A percentile compares a stretch with the other conserved stretches of the same genome.
Conservation (phyloP, 306 rosid genomes). For the Erythrophleum fordii region DNA sequence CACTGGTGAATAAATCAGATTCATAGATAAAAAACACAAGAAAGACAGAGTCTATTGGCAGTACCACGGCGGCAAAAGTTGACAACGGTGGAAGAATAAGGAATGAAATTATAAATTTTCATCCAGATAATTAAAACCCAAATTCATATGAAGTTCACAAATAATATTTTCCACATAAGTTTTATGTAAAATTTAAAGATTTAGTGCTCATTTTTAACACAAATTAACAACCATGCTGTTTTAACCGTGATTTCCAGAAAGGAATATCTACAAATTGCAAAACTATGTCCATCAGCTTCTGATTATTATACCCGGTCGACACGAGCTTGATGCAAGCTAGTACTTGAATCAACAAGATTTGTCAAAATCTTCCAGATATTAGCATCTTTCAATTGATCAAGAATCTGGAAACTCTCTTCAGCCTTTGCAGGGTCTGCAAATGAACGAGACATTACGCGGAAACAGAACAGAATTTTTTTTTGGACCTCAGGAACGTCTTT, state of each 20-base stretch:
- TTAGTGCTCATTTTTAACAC: not conserved
- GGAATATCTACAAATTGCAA: not conserved
- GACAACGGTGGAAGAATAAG: conserved; percentile 24
- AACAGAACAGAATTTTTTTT: conserved; percentile 74
- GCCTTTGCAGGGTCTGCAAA: conserved; percentile 87
- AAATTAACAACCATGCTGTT: conserved; percentile 16
- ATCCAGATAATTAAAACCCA: not conserved
- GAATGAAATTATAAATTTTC: not conserved
- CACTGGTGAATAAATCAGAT: conserved; percentile 15
- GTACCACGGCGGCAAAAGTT: conserved; percentile 14
- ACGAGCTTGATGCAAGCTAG: conserved; percentile 73
- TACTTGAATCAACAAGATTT: conserved; percentile 83
- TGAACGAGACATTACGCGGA: conserved; percentile 91
- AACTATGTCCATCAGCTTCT: conserved; percentile 34
- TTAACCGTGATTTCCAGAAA: conserved; percentile 14
- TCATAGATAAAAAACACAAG: conserved; percentile 1
- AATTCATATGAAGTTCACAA: conserved; percentile 25
- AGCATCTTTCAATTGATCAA: conserved; percentile 89
- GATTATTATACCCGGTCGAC: conserved; percentile 59
- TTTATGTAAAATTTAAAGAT: not conserved
- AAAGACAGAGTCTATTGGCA: conserved; percentile 19
- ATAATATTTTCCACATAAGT: conserved; percentile 16
- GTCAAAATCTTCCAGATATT: conserved; percentile 89
- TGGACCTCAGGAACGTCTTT: conserved; percentile 88
- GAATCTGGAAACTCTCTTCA: conserved; percentile 88